A percentile compares a stretch with the other conserved stretches of the same genome.
phyloP scores from a whole-genome alignment of 352 stramenopile species.

The Phytophthora melonis region DNA sequence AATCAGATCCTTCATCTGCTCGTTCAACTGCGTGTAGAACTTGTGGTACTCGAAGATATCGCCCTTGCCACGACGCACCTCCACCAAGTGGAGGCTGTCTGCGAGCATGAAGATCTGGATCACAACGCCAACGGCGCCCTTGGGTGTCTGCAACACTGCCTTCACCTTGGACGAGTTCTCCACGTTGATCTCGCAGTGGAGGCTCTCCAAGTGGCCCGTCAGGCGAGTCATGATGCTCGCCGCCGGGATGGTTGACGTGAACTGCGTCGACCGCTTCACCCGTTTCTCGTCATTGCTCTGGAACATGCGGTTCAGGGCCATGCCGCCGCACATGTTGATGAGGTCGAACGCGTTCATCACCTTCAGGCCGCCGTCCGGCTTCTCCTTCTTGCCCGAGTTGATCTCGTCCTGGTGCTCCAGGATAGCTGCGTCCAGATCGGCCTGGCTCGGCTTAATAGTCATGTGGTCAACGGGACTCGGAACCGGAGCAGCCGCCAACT shows the following conservation, averaged over 20 bases:
- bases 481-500: conserved; percentile 23
- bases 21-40: conserved; percentile 91
- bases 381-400: conserved; percentile 74
- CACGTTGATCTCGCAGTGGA: conserved; percentile 84
- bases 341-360: conserved; percentile 94
- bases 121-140: conserved; percentile 89
- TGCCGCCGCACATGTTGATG: conserved; percentile 93
- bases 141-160: conserved; percentile 85
- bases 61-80: conserved; percentile 90
- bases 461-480: conserved; percentile 48
- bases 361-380: conserved; percentile 73
- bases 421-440: conserved; percentile 85
- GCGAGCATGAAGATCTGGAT: conserved; percentile 92
- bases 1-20: conserved; percentile 90
- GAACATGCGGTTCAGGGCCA: conserved; percentile 93
- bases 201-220: conserved; percentile 78
- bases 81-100: conserved; percentile 86
- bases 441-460: conserved; percentile 85
- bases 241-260: conserved; percentile 85
- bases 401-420: conserved; percentile 83
- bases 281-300: conserved; percentile 89
- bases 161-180: conserved; percentile 87
- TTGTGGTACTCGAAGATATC: conserved; percentile 94
- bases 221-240: conserved; percentile 82
- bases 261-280: conserved; percentile 88